Conservation (phyloP, 108 stramenopile genomes). For the Schizochytrium sp. region DNA sequence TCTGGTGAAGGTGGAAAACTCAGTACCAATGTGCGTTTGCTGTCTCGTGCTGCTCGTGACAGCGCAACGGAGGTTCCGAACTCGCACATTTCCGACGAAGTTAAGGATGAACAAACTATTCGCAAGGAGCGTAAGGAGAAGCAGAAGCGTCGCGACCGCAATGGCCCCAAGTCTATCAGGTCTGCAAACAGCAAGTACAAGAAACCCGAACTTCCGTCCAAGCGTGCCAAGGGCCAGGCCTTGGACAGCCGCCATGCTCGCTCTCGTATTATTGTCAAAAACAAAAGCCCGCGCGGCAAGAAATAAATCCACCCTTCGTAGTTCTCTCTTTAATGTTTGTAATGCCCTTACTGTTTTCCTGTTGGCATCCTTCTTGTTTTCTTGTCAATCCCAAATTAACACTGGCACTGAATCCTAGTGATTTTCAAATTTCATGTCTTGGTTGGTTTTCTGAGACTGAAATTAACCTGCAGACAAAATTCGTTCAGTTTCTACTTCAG, state of each 20-base stretch:
- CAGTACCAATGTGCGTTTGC: not conserved
- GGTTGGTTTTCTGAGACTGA: no score
- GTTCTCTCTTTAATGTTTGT: no score
- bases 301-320: no score
- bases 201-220: not conserved
- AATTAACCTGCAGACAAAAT: no score
- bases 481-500: no score
- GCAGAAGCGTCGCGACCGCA: constrained; percentile 14
- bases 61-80: not conserved
- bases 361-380: no score
- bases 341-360: no score
- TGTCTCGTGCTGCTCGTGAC: not conserved
- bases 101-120: constrained; percentile 55
- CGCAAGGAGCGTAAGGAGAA: constrained; percentile 60
- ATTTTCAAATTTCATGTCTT: no score
- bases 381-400: no score
- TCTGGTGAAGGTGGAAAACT: no score
- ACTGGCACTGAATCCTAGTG: no score
- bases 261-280: constrained; percentile 31
- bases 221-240: constrained; percentile 54
- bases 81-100: constrained; percentile 4
- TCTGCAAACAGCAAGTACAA: not conserved
- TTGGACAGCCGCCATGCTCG: not conserved
- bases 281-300: not conserved
- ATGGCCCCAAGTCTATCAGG: not conserved